Evolutionary conservation across 129 eudicot species (phyloP).

Genomic region (Helianthus tuberosus): DNA sequence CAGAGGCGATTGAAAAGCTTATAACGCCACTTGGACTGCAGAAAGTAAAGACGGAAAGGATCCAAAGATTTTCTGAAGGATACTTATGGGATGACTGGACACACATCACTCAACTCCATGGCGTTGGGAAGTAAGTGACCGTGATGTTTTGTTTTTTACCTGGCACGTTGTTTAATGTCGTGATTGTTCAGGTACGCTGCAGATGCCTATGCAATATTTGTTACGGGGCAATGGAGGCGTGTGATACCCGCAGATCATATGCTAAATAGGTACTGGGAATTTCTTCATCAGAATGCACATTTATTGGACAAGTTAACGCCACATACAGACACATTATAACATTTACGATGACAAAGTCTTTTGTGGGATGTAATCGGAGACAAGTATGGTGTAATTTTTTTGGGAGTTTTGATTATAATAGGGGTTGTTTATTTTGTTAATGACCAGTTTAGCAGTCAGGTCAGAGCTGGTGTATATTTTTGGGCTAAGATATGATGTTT

Average conservation of each 20-base stretch:
- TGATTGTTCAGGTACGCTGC: conserved; percentile 71
- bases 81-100: conserved; percentile 67
- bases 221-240: conserved; percentile 74
- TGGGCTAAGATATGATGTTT: too few relatives aligned
- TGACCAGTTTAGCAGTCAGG: too few relatives aligned
- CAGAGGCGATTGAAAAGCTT: conserved; percentile 38
- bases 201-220: conserved; percentile 93
- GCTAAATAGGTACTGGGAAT: conserved; percentile 80
- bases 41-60: conserved; percentile 42
- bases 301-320: neutral
- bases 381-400: too few relatives aligned
- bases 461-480: too few relatives aligned
- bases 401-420: too few relatives aligned
- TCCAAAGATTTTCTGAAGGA: conserved; percentile 51
- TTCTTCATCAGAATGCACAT: conserved; percentile 31
- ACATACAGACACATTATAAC: too few relatives aligned
- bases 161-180: neutral
- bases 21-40: conserved; percentile 61
- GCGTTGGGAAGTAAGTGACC: conserved; percentile 71
- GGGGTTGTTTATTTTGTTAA: too few relatives aligned
- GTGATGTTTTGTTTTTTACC: neutral
- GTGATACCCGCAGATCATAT: conserved; percentile 74
- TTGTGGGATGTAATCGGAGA: too few relatives aligned
- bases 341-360: too few relatives aligned
- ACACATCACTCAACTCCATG: conserved; percentile 64